These are phyloP conservation scores for Paratinospora sagittata DNA, from an alignment of 164 flowering plant species.

Conservation along the genomic window DNA sequence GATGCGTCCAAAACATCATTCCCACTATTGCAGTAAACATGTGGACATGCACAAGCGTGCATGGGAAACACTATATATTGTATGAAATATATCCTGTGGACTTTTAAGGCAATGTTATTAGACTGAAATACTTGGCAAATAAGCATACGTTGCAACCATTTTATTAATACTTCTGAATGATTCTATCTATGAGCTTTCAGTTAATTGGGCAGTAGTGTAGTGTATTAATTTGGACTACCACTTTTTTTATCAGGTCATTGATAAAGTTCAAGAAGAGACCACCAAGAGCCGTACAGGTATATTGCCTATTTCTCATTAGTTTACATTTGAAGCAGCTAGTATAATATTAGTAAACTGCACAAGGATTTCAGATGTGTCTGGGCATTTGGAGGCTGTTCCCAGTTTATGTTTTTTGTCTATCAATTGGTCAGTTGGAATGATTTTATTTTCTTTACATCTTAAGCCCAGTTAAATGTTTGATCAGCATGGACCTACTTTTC, in stretches of 20 bases:
- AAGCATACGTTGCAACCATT: neutral
- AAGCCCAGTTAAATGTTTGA: no score
- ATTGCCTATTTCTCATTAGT: neutral
- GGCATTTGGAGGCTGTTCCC: neutral
- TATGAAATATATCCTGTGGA: no score
- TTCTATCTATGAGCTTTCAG: neutral
- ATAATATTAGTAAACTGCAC: neutral
- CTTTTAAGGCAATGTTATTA: no score
- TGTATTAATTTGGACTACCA: neutral
- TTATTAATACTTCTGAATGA: neutral
- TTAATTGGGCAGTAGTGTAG: neutral
- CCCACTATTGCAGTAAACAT: no score
- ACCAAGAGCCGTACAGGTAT: conserved; percentile 52
- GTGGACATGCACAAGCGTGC: no score
- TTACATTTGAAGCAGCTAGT: neutral
- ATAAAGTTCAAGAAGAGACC: conserved; percentile 61
- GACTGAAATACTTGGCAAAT: neutral
- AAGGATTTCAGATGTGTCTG: neutral
- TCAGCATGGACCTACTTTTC: no score
- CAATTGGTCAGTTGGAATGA: no score
- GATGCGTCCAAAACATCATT: no score
- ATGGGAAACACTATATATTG: no score
- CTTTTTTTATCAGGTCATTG: conserved; percentile 42
- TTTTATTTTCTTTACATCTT: no score
- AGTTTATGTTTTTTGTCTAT: no score